Evolutionary conservation across 371 early-diverging fungal genomes (phyloP).

Genomic region (Lichtheimia hyalospora): DNA sequence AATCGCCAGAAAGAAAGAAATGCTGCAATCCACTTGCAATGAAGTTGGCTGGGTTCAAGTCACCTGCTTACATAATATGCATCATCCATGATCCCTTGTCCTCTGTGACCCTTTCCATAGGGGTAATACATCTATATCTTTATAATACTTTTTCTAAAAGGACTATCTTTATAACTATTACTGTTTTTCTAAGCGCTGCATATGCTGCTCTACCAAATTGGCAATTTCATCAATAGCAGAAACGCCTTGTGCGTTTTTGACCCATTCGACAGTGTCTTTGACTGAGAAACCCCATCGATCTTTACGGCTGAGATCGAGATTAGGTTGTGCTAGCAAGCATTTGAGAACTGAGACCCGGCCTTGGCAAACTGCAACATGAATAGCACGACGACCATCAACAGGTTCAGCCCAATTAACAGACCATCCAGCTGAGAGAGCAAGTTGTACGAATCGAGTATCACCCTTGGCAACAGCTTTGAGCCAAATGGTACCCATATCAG

Average conservation of each 20-base stretch:
- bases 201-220: conserved; percentile 4
- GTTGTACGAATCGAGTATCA: conserved; percentile 32
- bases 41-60: too few relatives aligned
- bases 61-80: not conserved
- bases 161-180: not conserved
- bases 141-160: not conserved
- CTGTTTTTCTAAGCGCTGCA: not conserved
- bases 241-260: not conserved
- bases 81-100: not conserved
- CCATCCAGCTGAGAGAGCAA: conserved; percentile 42
- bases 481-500: conserved; percentile 58
- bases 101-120: not conserved
- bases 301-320: conserved; percentile 12
- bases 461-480: conserved; percentile 39
- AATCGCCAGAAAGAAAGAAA: not conserved
- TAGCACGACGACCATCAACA: conserved; percentile 34
- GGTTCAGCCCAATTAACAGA: conserved; percentile 47
- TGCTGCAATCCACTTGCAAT: not conserved
- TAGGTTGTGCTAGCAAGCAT: conserved; percentile 25
- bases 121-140: not conserved
- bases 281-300: conserved; percentile 41
- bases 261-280: conserved; percentile 26
- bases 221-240: conserved; percentile 8
- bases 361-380: conserved; percentile 40
- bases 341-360: conserved; percentile 37